Base-by-base conservation (phyloP, 202 grass and related monocot species). In the Zoysia matrella region DNA sequence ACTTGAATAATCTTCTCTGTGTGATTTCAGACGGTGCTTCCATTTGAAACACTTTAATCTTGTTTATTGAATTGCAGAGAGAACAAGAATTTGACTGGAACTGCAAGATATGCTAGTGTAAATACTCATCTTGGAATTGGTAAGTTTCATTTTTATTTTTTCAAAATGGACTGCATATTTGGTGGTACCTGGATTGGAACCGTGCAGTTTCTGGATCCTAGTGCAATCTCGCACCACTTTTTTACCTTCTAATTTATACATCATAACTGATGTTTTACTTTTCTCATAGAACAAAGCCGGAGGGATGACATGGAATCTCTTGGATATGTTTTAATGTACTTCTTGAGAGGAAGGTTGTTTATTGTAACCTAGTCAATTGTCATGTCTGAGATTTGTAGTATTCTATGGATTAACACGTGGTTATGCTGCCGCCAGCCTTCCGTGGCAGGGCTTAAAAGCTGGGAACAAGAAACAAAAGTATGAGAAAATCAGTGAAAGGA, bases 381-480 rank as follows among this genome's bases (percentile, higher is more conserved):
- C 22, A 22, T 22, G 22, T 22, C 22, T 22, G 22, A 22, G 22
- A 22, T 22, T 22, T 22, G 22, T 22, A 22, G 22, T 22, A 22
- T 22, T 22, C 22, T 22, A 22, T 22, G 22, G 22, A 22, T 22
- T 22, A 22, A 22, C 22, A 22, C 22, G 22, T 22, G 22, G 22
- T 30, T 76, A 11, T 60, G 45, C 71, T 88, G 47, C 76, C 76
- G 47, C 39, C 64, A 93, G 94, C 56, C 94, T 97, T 78, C 86
- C 91, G 7, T 97, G 94, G 94, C 94, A 97, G 64, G 94, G 94
- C 39, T 73, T 97, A 72, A 97, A 97, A 97, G 94, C 94, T 75
- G 94, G 94, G 46, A 97, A 88, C 16, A 97, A 97, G 79, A 97
- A 97, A 71, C 91, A 97, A 72, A 97, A 97, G 82, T 97, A 97